phyloP scores from a whole-genome alignment of 2,329 filamentous ascomycete genomes.

The Trichoderma citrinoviride region DNA sequence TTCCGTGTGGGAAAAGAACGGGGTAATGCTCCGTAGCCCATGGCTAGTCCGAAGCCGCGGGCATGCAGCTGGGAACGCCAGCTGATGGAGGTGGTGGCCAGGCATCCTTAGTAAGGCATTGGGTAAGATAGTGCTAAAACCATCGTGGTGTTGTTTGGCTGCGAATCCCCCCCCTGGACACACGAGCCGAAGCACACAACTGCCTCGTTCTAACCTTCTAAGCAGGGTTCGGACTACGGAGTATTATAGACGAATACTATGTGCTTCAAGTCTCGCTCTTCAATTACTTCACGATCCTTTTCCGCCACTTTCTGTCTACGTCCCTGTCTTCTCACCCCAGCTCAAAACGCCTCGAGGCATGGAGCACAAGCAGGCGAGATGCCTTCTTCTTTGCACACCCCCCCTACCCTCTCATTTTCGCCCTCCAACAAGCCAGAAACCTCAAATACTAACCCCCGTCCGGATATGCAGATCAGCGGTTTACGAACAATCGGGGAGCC shows the following conservation, averaged over 20 bases:
- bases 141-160: conserved; percentile 4
- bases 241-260: too few species aligned
- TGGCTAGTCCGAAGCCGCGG: not conserved
- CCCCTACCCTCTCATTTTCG: not conserved
- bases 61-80: not conserved
- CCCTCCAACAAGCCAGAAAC: not conserved
- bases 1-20: not conserved
- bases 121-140: conserved; percentile 2
- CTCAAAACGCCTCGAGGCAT: not conserved
- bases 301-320: too few species aligned
- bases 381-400: not conserved
- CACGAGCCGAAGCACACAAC: too few species aligned
- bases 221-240: too few species aligned
- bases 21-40: not conserved
- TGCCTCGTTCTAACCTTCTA: too few species aligned
- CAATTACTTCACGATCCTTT: not conserved
- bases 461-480: conserved; percentile 5
- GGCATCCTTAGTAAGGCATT: conserved; percentile 9
- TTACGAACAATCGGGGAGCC: conserved; percentile 10
- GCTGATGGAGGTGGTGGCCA: conserved; percentile 1
- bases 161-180: not conserved
- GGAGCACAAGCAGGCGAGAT: not conserved
- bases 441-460: not conserved
- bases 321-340: not conserved
- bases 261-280: not conserved